A percentile compares a stretch with the other conserved stretches of the same genome.
phyloP scores from a whole-genome alignment of 2,329 filamentous ascomycete genomes.

The Coleophoma crateriformis region DNA sequence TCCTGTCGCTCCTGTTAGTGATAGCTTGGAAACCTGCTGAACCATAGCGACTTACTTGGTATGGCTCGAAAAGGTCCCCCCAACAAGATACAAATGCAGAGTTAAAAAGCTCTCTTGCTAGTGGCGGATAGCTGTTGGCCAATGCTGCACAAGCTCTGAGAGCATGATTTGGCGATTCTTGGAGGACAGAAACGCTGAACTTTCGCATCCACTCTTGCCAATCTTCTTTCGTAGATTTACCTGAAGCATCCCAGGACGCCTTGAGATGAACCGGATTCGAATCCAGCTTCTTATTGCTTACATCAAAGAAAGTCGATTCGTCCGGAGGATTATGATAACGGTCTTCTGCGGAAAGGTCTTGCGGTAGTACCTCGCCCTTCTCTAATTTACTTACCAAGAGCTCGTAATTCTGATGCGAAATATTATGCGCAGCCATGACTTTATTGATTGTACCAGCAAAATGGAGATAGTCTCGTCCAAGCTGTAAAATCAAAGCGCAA shows the following conservation, averaged over 20 bases:
- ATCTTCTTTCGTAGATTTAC: slow-evolving; percentile 96
- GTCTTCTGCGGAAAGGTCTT: slow-evolving; percentile 84
- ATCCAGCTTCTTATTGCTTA: slow-evolving; percentile 87
- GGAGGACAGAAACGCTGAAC: slow-evolving; percentile 90
- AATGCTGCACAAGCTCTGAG: slow-evolving; percentile 88
- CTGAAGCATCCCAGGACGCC: slow-evolving; percentile 92
- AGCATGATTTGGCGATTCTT: slow-evolving; percentile 94
- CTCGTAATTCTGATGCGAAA: slow-evolving; percentile 87
- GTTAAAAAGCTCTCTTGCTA: slow-evolving; percentile 94
- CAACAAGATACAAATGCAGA: slow-evolving; percentile 98
- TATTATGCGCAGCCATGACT: slow-evolving; percentile 69
- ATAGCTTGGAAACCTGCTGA: neutral
- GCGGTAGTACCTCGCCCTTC: slow-evolving; percentile 90
- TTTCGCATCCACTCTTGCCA: slow-evolving; percentile 99
- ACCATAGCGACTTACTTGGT: slow-evolving; percentile 49
- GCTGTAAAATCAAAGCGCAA: slow-evolving; percentile 90
- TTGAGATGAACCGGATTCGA: slow-evolving; percentile 98
- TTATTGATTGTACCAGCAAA: slow-evolving; percentile 95
- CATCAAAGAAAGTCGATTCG: slow-evolving; percentile 76
- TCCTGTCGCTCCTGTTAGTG: slow-evolving; percentile 38
- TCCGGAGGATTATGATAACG: slow-evolving; percentile 73
- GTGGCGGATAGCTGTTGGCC: slow-evolving; percentile 83
- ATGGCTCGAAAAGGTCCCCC: slow-evolving; percentile 95
- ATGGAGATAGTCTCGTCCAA: slow-evolving; percentile 91
- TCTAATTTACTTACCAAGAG: slow-evolving; percentile 88